These are phyloP conservation scores for Linderniella brevidens DNA, from an alignment of 257 asterid species.

Conservation along the genomic window DNA sequence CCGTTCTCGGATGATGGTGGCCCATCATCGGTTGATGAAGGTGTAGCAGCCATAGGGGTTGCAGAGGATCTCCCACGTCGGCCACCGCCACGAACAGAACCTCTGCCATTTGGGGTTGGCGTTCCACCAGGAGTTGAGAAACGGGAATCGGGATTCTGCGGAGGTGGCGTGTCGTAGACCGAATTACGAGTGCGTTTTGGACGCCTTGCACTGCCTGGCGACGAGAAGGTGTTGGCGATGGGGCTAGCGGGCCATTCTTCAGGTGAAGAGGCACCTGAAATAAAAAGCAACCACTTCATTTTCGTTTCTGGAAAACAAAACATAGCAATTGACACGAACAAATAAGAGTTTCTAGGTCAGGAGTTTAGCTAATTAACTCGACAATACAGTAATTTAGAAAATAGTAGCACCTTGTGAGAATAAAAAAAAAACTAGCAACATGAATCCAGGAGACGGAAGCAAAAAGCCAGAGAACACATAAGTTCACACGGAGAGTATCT, in stretches of 20 bases:
- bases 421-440: too few species aligned
- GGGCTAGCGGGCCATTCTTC: conserved; percentile 62
- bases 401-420: too few species aligned
- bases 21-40: conserved; percentile 46
- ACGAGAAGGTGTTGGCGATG: conserved; percentile 63
- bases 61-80: conserved; percentile 27
- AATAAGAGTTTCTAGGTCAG: too few species aligned
- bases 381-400: too few species aligned
- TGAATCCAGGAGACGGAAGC: too few species aligned
- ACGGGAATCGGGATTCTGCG: conserved; percentile 30
- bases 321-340: too few species aligned
- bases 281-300: neutral
- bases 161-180: conserved; percentile 54
- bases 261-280: conserved; percentile 62
- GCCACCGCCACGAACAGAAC: conserved; percentile 25
- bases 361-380: too few species aligned
- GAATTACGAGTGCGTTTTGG: conserved; percentile 53
- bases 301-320: too few species aligned
- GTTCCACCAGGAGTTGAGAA: conserved; percentile 57
- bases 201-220: conserved; percentile 45
- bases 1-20: conserved; percentile 71
- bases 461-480: too few species aligned
- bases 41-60: conserved; percentile 46
- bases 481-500: too few species aligned
- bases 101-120: conserved; percentile 43